These are phyloP conservation scores for Cnidoscolus chayamansa DNA, from an alignment of 441 rosid species.

Conservation along the genomic window DNA sequence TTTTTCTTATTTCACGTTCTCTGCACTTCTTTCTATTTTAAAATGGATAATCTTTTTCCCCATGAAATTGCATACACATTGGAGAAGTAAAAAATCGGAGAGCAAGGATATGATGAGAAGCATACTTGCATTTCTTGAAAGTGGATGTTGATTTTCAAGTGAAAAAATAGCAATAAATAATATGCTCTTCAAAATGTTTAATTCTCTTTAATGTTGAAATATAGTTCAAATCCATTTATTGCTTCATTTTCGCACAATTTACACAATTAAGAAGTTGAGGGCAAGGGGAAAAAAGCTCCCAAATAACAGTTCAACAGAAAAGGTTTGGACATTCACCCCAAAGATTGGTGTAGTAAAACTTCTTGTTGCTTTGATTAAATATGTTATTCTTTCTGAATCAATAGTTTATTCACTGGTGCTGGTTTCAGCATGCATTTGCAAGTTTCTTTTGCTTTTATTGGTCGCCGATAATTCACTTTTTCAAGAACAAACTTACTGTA, in stretches of 20 bases:
- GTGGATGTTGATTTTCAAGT: background rate
- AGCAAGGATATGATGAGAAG: background rate
- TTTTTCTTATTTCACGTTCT: background rate
- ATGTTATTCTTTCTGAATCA: background rate
- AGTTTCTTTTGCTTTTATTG: background rate
- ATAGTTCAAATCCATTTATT: background rate
- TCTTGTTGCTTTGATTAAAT: background rate
- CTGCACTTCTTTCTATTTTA: background rate
- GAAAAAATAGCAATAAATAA: background rate
- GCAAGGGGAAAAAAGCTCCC: background rate
- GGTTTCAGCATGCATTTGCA: background rate
- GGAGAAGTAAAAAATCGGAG: background rate
- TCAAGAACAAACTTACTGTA: slow-evolving; percentile 6
- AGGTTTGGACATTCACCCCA: background rate
- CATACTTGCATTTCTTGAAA: background rate
- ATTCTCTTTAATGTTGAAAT: background rate
- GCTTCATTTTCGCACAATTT: background rate
- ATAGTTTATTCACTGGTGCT: background rate
- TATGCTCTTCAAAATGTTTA: background rate
- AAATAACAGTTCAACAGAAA: background rate
- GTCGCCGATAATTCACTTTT: background rate
- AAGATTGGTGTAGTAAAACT: background rate
- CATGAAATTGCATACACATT: too few relatives aligned
- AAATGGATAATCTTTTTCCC: background rate
- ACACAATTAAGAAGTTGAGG: background rate